Evolutionary conservation across 2,329 filamentous ascomycete genomes (phyloP).

Genomic region (Exophiala dermatitidis): DNA sequence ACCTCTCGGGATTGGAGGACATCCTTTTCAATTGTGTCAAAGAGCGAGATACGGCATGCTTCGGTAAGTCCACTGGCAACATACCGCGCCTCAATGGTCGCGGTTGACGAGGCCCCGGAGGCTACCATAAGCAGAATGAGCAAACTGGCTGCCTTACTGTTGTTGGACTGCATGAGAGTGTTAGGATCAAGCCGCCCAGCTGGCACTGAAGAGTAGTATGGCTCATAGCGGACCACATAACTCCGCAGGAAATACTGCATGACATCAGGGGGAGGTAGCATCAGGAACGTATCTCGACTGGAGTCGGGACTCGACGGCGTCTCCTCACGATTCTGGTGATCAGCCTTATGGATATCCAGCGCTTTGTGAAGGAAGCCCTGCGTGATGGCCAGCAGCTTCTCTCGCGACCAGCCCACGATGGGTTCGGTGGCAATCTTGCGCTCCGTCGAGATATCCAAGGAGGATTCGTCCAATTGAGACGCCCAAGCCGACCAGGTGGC

Average conservation of each 20-base stretch:
- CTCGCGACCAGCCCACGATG: conserved; percentile 51
- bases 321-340: conserved; percentile 32
- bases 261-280: conserved; percentile 58
- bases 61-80: conserved; percentile 61
- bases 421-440: conserved; percentile 44
- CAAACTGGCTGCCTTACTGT: conserved; percentile 59
- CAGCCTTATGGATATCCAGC: conserved; percentile 52
- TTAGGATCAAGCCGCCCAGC: conserved; percentile 58
- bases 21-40: conserved; percentile 65
- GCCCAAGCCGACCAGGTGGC: conserved; percentile 48
- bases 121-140: conserved; percentile 66
- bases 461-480: conserved; percentile 39
- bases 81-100: conserved; percentile 57
- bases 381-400: conserved; percentile 64
- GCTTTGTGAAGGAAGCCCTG: conserved; percentile 65
- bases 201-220: conserved; percentile 58
- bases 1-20: conserved; percentile 61
- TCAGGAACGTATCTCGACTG: conserved; percentile 51
- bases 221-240: conserved; percentile 59
- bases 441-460: conserved; percentile 39
- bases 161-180: conserved; percentile 54
- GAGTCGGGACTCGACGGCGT: conserved; percentile 37
- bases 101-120: conserved; percentile 60
- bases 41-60: conserved; percentile 64
- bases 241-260: conserved; percentile 61